A percentile compares a stretch with the other conserved stretches of the same genome.
These are phyloP conservation scores for Fusarium dimerum DNA, from an alignment of 2,329 filamentous ascomycete genomes.

Conservation along the genomic window DNA sequence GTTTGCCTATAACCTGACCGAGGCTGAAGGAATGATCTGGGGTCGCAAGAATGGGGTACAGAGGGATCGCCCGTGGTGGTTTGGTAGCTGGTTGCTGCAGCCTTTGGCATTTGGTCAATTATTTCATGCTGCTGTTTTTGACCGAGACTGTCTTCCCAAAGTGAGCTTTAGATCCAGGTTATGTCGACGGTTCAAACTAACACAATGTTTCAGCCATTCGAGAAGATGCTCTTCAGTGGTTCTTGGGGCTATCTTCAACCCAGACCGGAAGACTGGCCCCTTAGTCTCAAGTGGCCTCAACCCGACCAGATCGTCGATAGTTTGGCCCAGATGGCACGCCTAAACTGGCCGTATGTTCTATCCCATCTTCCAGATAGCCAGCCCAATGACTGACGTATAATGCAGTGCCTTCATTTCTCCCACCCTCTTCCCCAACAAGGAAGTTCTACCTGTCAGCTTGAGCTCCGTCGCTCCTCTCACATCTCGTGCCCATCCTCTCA, in stretches of 20 bases:
- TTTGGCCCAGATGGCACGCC: constrained; percentile 75
- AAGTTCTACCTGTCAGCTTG: constrained; percentile 67
- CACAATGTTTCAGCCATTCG: constrained; percentile 32
- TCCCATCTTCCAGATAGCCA: too few species aligned
- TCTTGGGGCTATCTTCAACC: constrained; percentile 78
- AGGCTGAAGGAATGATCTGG: constrained; percentile 71
- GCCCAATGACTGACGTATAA: constrained; percentile 4
- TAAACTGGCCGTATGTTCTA: constrained; percentile 75
- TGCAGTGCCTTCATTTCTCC: constrained; percentile 75
- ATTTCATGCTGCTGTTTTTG: constrained; percentile 74
- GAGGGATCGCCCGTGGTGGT: constrained; percentile 75
- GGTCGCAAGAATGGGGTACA: constrained; percentile 54
- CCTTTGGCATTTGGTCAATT: constrained; percentile 76
- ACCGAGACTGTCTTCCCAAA: constrained; percentile 70
- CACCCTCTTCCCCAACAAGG: constrained; percentile 76
- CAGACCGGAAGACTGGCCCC: constrained; percentile 69
- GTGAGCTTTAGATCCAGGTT: constrained; percentile 39
- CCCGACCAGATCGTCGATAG: constrained; percentile 77
- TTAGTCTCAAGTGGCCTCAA: constrained; percentile 70
- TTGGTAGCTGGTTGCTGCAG: constrained; percentile 81
- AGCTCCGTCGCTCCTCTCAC: constrained; percentile 73
- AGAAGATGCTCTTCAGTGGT: constrained; percentile 63
- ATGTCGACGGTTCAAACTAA: not conserved
- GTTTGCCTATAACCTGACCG: constrained; percentile 80
- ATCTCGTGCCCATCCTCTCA: constrained; percentile 81